A percentile compares a stretch with the other conserved stretches of the same genome.
These are phyloP conservation scores for Nissolia schottii DNA, from an alignment of 306 rosid species.

Conservation along the genomic window DNA sequence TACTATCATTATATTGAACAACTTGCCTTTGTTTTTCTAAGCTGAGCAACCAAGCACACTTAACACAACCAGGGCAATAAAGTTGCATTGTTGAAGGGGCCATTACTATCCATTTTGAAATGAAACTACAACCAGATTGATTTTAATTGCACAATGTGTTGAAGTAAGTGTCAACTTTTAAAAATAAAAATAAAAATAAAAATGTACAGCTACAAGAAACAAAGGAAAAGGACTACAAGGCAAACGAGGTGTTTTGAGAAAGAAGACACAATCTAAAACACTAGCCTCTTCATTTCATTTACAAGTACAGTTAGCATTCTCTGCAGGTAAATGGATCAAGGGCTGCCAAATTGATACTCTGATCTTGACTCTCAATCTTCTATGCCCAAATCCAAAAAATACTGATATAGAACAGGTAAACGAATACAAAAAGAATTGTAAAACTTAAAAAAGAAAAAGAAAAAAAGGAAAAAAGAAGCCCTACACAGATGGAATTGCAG, in stretches of 20 bases:
- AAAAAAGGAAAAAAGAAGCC: slow-evolving; percentile 20
- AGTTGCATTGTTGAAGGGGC: neutral
- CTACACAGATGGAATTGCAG: slow-evolving; percentile 41
- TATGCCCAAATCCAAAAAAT: slow-evolving; percentile 21
- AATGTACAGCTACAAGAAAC: neutral
- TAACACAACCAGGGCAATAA: neutral
- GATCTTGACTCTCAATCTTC: slow-evolving; percentile 23
- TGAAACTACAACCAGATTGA: neutral
- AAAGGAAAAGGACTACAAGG: neutral
- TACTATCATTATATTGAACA: slow-evolving; percentile 1
- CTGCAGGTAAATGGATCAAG: slow-evolving; percentile 22
- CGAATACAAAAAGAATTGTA: slow-evolving; percentile 56
- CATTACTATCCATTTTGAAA: neutral
- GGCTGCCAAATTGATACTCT: slow-evolving; percentile 9
- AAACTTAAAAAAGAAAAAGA: slow-evolving; percentile 22
- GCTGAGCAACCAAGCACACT: neutral
- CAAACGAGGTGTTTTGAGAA: neutral
- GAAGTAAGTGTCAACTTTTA: neutral
- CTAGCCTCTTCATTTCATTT: slow-evolving; percentile 39
- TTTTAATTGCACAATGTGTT: neutral
- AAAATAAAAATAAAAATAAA: neutral
- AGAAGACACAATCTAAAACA: neutral
- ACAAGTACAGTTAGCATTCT: slow-evolving; percentile 34
- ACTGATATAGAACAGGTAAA: slow-evolving; percentile 10
- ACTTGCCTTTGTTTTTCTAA: neutral